Evolutionary conservation across 257 asterid genomes (phyloP).

Genomic region (Salvia rosmarinus): DNA sequence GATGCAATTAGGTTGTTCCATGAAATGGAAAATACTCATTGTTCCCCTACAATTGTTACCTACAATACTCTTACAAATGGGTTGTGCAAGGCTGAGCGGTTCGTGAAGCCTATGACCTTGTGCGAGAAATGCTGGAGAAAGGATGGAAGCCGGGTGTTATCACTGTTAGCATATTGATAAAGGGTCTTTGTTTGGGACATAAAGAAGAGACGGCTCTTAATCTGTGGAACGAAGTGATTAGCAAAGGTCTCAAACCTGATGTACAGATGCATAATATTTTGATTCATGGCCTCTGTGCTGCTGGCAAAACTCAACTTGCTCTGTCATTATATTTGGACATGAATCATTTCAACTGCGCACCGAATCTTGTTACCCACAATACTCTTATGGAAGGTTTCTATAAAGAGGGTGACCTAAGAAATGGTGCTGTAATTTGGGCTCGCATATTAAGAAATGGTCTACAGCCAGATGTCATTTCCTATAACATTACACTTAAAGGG

Average conservation of each 20-base stretch:
- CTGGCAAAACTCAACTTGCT: constrained; percentile 59
- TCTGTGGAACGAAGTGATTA: constrained; percentile 62
- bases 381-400: constrained; percentile 93
- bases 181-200: constrained; percentile 72
- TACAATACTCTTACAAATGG: constrained; percentile 81
- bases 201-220: constrained; percentile 67
- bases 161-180: constrained; percentile 73
- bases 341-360: constrained; percentile 58
- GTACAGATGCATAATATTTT: constrained; percentile 85
- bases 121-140: constrained; percentile 78
- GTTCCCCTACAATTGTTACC: constrained; percentile 67
- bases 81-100: constrained; percentile 67
- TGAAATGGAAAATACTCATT: constrained; percentile 55
- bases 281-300: constrained; percentile 90
- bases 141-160: constrained; percentile 66
- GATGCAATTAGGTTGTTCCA: constrained; percentile 59
- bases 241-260: constrained; percentile 72
- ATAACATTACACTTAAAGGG: constrained; percentile 86
- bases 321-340: constrained; percentile 65
- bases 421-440: constrained; percentile 78
- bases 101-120: constrained; percentile 66
- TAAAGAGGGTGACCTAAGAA: constrained; percentile 63
- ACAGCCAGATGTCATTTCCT: constrained; percentile 81
- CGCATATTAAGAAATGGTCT: constrained; percentile 70
- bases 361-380: constrained; percentile 80